Evolutionary conservation across 2,329 filamentous ascomycete genomes (phyloP), one percentile per base, ranked within the genome.

Genomic region (Aspergillus sergii): DNA sequence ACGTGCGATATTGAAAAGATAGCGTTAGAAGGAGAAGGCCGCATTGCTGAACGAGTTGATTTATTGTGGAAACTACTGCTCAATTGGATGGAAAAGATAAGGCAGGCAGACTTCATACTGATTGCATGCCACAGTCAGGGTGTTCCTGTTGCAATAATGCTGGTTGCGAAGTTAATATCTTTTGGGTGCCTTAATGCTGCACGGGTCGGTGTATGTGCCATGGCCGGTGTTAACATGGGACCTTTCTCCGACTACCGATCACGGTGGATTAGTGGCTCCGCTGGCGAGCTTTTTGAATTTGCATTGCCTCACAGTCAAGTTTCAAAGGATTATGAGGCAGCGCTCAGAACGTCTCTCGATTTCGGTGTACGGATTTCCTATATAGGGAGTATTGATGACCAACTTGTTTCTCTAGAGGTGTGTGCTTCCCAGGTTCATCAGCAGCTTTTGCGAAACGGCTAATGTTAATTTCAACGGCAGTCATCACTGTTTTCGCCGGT

Each of bases 61-160:
- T 91, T 96, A 45, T 81, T 99, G 8, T 99, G 95, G 95, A 96
- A 94, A 77, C 84, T 98, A 11, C 83, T 99, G 60, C 84, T 97
- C 32, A 97, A 97, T 76, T 97, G 93, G 92, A 92, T 97, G 67
- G 93, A 97, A 43, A 90, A 94, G 67, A 91, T 99, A 36, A 89
- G 92, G 58, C 86, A 86, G 59, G 94, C 95, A 0, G 95, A 99
- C 77, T 89, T 98, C 65, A 89, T 99, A 48, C 79, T 99, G 45
- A 82, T 99, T n/a, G 93, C 93, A 3, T 97, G 93, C 64, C 95
- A 99, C 76, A 96, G 93, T 3, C 95, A 99, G 77, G 95, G 95
- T 26, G 95, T 98, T 0, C 95, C 95, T 0, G 95, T 99, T 0
- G 90, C 91, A 7, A 86, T 97, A 64, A 97, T 97, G 89, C 84